Evolutionary conservation across 176 grass and related monocot species (phyloP), one percentile per base, ranked within the genome.

Genomic region (Oryza meyeriana): DNA sequence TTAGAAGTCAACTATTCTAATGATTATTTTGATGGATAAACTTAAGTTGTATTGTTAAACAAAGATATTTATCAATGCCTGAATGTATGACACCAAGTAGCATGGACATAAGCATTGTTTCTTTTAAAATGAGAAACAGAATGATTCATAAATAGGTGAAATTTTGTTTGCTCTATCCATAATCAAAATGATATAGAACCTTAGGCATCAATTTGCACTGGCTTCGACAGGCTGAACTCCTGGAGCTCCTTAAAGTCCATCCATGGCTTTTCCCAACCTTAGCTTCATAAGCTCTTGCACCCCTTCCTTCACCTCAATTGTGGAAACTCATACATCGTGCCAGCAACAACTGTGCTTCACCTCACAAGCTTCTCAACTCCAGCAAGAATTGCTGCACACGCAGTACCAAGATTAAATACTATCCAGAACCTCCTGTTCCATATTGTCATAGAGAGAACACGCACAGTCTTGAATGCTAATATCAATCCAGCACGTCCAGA

Each of bases 201-300:
- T 91, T 74, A 92, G 39, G n/a, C 50, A 3, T 50, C 6, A 36
- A 6, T 36, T 89, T 33, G 84, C 71, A 26, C 36, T n/a, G 13
- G 27, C 70, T 9, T 76, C 86, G 25, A 83, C 59, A 68, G 79
- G 89, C 48, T 94, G 65, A 97, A 94, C 24, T 94, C 94, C 48
- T 88, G 33, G 59, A 97, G 83, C 65, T 85, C 40, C 85, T 89
- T 97, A 9, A 92, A 97, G 85, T 85, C 72, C 79, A 71, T 45
- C 85, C 89, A 92, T 41, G 34, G 72, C 68, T 97, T 90, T 61
- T 91, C 94, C 94, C 89, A 92, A 97, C 74, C 79, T 90, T 92
- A 25, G 94, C 94, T 79, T 97, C 94, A 36, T 91, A 85, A 94
- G 57, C 52, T 94, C 72, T 86, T 94, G 26, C 28, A 14, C 75